Conservation (phyloP, 2,329 filamentous ascomycete genomes). For the Lasiodiplodia gonubiensis region DNA sequence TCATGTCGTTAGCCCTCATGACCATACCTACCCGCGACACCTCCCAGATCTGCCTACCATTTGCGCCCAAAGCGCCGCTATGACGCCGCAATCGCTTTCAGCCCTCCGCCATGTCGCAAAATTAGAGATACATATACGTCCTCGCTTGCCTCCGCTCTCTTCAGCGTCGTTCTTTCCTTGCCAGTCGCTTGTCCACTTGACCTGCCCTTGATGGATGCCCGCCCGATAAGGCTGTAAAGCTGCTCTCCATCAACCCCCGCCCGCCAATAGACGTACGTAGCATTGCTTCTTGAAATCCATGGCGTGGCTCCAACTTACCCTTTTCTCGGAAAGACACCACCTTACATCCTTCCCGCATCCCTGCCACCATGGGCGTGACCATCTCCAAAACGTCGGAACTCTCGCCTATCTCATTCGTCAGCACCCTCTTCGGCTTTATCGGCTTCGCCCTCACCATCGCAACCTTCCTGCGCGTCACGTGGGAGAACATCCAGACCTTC, state of each 20-base stretch:
- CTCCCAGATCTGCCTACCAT: background rate
- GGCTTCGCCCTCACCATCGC: constrained; percentile 51
- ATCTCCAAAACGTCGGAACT: constrained; percentile 37
- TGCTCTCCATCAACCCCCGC: background rate
- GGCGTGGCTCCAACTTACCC: background rate
- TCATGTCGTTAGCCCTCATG: constrained; percentile 18
- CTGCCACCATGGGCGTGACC: constrained; percentile 39
- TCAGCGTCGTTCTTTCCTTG: background rate
- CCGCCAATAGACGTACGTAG: constrained; percentile 12
- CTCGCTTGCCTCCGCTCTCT: background rate
- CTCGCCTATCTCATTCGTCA: constrained; percentile 44
- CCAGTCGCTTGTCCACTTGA: background rate
- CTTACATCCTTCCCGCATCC: background rate
- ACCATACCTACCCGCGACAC: constrained; percentile 5
- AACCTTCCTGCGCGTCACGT: constrained; percentile 51
- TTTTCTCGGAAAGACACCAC: background rate
- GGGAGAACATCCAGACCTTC: constrained; percentile 48
- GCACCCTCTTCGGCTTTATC: constrained; percentile 48
- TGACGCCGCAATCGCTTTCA: background rate
- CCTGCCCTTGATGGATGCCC: constrained; percentile 6
- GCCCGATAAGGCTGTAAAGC: constrained; percentile 5
- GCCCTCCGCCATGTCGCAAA: background rate
- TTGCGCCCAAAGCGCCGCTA: constrained; percentile 5
- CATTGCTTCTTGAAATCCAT: background rate
- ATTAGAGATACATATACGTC: constrained; percentile 17